These are phyloP conservation scores for Pyrenochaeta sp. DNA, from an alignment of 2,329 filamentous ascomycete genomes.

Conservation along the genomic window DNA sequence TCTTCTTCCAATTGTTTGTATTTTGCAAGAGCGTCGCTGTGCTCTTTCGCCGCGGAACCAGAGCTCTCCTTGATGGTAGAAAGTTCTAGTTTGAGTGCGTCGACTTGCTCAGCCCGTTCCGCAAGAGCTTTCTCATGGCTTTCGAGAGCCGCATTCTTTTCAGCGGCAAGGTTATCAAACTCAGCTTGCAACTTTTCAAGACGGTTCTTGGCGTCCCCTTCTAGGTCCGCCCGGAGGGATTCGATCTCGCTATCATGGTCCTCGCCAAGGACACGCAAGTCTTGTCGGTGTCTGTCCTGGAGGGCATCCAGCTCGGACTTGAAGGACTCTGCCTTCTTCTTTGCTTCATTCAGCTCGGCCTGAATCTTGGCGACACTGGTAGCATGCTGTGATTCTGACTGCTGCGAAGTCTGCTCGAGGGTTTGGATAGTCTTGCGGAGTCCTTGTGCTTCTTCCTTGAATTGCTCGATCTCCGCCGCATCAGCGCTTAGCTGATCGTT, in stretches of 20 bases:
- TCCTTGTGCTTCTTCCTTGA: constrained; percentile 37
- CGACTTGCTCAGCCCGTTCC: constrained; percentile 28
- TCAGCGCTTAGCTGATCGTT: constrained; percentile 44
- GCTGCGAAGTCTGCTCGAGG: constrained; percentile 38
- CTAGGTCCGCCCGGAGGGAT: constrained; percentile 43
- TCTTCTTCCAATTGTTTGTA: constrained; percentile 33
- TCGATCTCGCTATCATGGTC: constrained; percentile 46
- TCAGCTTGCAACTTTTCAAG: constrained; percentile 42
- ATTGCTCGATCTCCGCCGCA: constrained; percentile 31
- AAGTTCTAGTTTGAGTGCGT: constrained; percentile 28
- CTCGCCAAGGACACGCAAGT: constrained; percentile 38
- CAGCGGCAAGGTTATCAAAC: constrained; percentile 38
- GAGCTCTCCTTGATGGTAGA: constrained; percentile 27
- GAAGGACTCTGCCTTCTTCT: constrained; percentile 31
- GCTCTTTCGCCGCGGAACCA: constrained; percentile 29
- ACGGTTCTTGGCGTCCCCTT: constrained; percentile 45
- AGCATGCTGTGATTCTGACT: constrained; percentile 36
- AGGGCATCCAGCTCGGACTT: constrained; percentile 39
- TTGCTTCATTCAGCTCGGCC: constrained; percentile 34
- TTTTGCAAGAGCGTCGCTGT: constrained; percentile 31
- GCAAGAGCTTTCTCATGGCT: constrained; percentile 31
- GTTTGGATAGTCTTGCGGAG: constrained; percentile 43
- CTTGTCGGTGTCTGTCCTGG: constrained; percentile 36
- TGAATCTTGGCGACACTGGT: constrained; percentile 30
- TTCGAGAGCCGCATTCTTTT: constrained; percentile 34